phyloP scores from a whole-genome alignment of 257 asterid genomes.

The Ocimum tenuiflorum region DNA sequence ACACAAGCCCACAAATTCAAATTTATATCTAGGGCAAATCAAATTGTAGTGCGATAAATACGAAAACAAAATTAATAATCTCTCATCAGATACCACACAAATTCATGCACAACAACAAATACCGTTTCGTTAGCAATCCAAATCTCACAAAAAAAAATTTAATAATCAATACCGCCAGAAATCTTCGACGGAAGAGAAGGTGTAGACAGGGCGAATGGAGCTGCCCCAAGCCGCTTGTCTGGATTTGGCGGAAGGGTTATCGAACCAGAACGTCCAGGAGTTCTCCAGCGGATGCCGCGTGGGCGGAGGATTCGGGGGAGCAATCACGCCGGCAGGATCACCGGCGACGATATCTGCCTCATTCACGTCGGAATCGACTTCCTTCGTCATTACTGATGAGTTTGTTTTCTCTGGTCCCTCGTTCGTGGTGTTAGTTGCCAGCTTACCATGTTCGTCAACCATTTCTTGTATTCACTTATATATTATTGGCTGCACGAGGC shows the following conservation, averaged over 20 bases:
- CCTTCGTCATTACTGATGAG: constrained; percentile 1
- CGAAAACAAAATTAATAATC: neutral
- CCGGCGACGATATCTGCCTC: constrained; percentile 24
- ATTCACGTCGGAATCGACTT: constrained; percentile 16
- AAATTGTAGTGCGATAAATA: no score
- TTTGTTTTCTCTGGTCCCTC: constrained; percentile 5
- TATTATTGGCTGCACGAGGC: no score
- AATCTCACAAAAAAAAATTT: neutral
- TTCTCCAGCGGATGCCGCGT: constrained; percentile 36
- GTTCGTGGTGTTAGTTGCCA: neutral
- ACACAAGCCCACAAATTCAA: neutral
- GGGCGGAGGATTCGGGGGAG: neutral
- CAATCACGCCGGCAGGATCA: constrained; percentile 9
- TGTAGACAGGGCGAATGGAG: constrained; percentile 38
- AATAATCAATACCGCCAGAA: constrained; percentile 35
- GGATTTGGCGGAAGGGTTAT: constrained; percentile 34
- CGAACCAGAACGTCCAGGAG: constrained; percentile 52
- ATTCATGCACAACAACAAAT: neutral
- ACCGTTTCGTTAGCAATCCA: neutral
- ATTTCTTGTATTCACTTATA: no score
- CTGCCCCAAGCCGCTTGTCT: constrained; percentile 44
- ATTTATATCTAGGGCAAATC: neutral
- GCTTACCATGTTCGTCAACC: constrained; percentile 22
- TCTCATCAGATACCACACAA: neutral
- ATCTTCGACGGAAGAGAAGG: constrained; percentile 39